Base-by-base conservation (phyloP, 108 stramenopile genomes). In the Pseudonitzschia multistriata region DNA sequence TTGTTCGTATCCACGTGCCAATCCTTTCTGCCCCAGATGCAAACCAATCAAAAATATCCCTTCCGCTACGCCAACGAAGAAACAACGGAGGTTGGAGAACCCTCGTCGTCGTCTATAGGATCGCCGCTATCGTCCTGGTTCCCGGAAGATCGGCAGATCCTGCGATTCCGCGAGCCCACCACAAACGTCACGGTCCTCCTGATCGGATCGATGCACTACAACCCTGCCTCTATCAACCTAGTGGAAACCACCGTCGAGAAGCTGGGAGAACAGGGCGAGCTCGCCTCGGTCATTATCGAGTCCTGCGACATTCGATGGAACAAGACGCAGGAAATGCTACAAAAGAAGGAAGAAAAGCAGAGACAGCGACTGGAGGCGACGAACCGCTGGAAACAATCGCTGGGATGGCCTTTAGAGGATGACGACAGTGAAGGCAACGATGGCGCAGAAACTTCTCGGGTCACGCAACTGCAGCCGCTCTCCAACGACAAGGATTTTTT, bases 261-360 rank as follows among this genome's bases (percentile, higher is more conserved):
- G 6, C 75, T 85, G 28, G 83, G 70, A 7, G 40, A 49, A 3
- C 60, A 73, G 8, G 50, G 68, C 13, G 69, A 71, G 52, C 70
- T 88, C 4, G 83, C 76, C 1, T 84, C 85, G 0, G 85, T 88
- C 54, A 57, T 88, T 31, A 79, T 88, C 24, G 87, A 88, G 57
- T 66, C 70, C 66, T 88, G 87, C 49, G 83, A 83, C 24, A 73
- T 84, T 21, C 78, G 87, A 27, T 88, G 87, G 87, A 85, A 84
- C 54, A 74, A 80, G 10, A 82, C 85, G 8, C 34, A 73, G 28
- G 85, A 83, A 48, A 27, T 78, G 39, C 49, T 56, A 3, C 52
- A 27, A 0, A 34, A 64, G 31, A 57, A 57, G 31, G 33, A 8
- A 2, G 15, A 52, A 19, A 22, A 52, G 8, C 22, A 45, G 17